Conservation (phyloP, 2,329 filamentous ascomycete genomes). For the Cladosporium oxysporum region DNA sequence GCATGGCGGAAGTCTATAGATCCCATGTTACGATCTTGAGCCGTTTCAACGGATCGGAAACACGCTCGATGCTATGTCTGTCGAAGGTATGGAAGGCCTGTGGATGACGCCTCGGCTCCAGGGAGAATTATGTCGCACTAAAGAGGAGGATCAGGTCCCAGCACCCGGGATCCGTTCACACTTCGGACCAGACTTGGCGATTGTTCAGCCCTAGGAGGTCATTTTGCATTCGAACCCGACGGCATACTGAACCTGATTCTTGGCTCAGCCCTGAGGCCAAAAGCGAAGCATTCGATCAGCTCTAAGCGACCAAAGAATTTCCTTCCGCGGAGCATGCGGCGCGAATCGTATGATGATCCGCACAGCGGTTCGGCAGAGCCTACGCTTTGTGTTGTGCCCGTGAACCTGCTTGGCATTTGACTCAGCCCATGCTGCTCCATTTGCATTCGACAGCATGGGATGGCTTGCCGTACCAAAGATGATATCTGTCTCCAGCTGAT, state of each 20-base stretch:
- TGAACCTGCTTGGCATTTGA: background rate
- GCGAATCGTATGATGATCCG: background rate
- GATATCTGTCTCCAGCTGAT: background rate
- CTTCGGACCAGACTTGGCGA: background rate
- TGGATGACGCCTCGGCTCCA: background rate
- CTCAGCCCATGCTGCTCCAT: background rate
- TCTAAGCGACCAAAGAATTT: background rate
- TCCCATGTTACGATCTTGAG: background rate
- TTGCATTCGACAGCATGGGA: background rate
- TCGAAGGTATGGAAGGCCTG: background rate
- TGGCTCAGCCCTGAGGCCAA: background rate
- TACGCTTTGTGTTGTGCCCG: background rate
- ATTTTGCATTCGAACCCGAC: background rate
- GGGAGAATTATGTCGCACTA: background rate
- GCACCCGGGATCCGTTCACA: background rate
- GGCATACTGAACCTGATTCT: background rate
- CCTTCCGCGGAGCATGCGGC: background rate
- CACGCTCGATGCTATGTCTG: background rate
- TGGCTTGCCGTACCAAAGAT: background rate
- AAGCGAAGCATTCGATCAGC: background rate
- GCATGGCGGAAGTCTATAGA: background rate
- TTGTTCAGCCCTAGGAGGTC: background rate
- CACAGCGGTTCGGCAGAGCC: background rate
- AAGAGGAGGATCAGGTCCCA: background rate
- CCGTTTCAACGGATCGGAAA: background rate